phyloP scores from a whole-genome alignment of 2,329 filamentous ascomycete genomes.

The Xylariaceae sp. region DNA sequence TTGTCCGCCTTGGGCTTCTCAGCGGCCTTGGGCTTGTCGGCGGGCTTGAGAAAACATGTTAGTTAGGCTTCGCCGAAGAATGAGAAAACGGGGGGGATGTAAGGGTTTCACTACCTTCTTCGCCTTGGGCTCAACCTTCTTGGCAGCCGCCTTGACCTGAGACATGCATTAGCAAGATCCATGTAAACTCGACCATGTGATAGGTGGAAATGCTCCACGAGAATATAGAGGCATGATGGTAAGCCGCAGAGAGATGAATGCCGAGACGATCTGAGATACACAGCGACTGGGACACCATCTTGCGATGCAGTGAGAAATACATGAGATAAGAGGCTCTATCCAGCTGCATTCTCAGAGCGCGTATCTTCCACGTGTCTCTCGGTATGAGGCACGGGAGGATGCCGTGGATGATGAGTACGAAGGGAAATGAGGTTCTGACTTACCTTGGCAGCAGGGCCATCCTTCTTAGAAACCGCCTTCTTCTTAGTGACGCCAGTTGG shows the following conservation, averaged over 20 bases:
- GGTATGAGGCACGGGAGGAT: not conserved
- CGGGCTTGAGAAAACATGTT: conserved; percentile 12
- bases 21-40: conserved; percentile 27
- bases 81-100: conserved; percentile 2
- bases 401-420: not conserved
- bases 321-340: not conserved
- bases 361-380: not conserved
- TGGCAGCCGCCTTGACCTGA: conserved; percentile 30
- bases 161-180: conserved; percentile 19
- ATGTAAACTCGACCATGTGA: not conserved
- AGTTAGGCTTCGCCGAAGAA: not conserved
- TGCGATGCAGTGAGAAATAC: not conserved
- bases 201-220: not conserved
- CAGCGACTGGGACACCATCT: not conserved
- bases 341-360: not conserved
- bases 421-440: conserved; percentile 4
- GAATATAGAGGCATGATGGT: not conserved
- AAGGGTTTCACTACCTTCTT: conserved; percentile 25
- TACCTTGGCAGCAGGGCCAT: conserved; percentile 31
- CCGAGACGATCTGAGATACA: not conserved
- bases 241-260: not conserved
- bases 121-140: conserved; percentile 29
- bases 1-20: not conserved
- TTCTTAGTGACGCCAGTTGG: conserved; percentile 33
- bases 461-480: conserved; percentile 31